These are phyloP conservation scores for Penicillium sp. DNA, from an alignment of 2,329 filamentous ascomycete species.

Conservation along the genomic window DNA sequence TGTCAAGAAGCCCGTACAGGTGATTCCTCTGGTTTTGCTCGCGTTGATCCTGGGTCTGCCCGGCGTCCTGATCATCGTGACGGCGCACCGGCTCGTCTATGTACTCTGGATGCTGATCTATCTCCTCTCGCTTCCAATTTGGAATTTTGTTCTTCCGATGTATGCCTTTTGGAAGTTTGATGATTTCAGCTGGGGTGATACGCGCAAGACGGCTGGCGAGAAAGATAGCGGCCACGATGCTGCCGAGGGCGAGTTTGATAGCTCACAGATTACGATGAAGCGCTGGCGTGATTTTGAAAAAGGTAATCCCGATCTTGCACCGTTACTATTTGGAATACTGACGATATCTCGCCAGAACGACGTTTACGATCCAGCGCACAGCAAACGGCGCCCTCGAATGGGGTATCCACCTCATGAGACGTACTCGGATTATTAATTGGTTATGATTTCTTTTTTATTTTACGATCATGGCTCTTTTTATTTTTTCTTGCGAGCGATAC, in stretches of 20 bases:
- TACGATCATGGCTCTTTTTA: background rate
- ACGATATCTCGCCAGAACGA: slow-evolving; percentile 29
- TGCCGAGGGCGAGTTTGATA: slow-evolving; percentile 93
- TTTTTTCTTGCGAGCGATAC: too few species aligned
- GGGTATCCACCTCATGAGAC: slow-evolving; percentile 34
- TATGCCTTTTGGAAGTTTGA: slow-evolving; percentile 99
- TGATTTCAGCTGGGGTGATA: slow-evolving; percentile 99
- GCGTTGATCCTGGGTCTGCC: slow-evolving; percentile 89
- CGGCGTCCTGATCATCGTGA: slow-evolving; percentile 83
- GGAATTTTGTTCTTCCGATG: slow-evolving; percentile 91
- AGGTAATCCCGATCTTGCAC: slow-evolving; percentile 45
- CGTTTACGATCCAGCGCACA: slow-evolving; percentile 30
- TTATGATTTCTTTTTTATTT: slow-evolving; percentile 16
- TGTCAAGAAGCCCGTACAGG: slow-evolving; percentile 65
- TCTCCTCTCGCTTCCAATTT: slow-evolving; percentile 82
- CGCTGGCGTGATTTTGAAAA: slow-evolving; percentile 94
- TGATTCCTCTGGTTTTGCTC: slow-evolving; percentile 85
- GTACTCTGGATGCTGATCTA: slow-evolving; percentile 97
- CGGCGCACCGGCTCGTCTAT: slow-evolving; percentile 87
- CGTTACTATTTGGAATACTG: background rate
- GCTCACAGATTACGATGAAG: slow-evolving; percentile 99
- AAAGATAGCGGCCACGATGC: slow-evolving; percentile 77
- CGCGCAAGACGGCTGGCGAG: slow-evolving; percentile 87
- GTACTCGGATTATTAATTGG: slow-evolving; percentile 35
- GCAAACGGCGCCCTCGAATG: slow-evolving; percentile 18